phyloP scores from a whole-genome alignment of 1,284 basidiomycete species.

The Heterobasidion parviporum region DNA sequence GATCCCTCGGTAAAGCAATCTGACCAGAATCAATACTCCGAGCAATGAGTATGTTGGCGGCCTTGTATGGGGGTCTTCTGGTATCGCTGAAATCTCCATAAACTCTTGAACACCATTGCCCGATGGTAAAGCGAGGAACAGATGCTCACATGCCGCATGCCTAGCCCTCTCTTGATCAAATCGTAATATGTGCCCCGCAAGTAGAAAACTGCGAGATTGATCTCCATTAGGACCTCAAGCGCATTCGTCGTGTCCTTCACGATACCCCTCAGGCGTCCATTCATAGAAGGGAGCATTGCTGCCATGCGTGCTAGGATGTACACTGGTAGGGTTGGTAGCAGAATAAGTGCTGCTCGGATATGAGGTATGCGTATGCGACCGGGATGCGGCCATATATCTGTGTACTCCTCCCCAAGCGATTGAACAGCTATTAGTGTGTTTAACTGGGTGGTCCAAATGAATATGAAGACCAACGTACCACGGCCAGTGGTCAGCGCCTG shows the following conservation, averaged over 20 bases:
- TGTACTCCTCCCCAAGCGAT: conserved; percentile 89
- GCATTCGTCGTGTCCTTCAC: conserved; percentile 32
- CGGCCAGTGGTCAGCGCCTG: conserved; percentile 71
- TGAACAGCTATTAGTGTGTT: conserved; percentile 46
- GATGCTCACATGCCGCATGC: conserved; percentile 67
- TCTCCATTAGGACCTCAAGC: conserved; percentile 53
- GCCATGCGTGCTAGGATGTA: conserved; percentile 52
- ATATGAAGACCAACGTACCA: conserved; percentile 33
- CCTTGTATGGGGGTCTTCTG: conserved; percentile 60
- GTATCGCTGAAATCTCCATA: conserved; percentile 61
- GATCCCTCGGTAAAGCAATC: conserved; percentile 60
- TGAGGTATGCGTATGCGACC: conserved; percentile 32
- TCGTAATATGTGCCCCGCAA: conserved; percentile 76
- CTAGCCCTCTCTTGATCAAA: conserved; percentile 61
- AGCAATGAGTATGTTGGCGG: conserved; percentile 82
- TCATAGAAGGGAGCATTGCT: conserved; percentile 21
- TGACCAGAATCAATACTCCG: conserved; percentile 66
- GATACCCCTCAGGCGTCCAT: conserved; percentile 30
- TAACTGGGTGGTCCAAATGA: background rate
- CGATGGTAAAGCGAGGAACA: conserved; percentile 3
- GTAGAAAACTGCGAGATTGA: conserved; percentile 81
- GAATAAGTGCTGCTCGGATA: conserved; percentile 46
- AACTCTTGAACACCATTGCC: background rate
- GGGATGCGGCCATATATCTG: conserved; percentile 74
- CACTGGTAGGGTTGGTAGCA: conserved; percentile 57